Evolutionary conservation across 768 basidiomycete genomes (phyloP).

Genomic region (Lactifluus echinatus): DNA sequence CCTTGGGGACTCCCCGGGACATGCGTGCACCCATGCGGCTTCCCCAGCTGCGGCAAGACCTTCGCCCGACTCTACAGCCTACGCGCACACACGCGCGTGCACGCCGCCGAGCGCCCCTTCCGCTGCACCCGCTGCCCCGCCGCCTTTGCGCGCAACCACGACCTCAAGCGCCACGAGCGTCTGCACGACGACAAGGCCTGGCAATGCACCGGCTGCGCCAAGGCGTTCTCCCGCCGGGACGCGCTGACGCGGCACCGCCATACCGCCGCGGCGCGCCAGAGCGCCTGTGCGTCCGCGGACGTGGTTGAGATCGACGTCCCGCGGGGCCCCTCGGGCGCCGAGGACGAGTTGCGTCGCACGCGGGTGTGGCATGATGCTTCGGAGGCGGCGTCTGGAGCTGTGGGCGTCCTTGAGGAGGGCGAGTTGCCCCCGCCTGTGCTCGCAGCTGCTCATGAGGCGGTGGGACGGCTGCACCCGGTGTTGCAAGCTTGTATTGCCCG

Average conservation of each 20-base stretch:
- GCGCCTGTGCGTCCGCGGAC: conserved; percentile 46
- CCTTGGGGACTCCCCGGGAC: conserved; percentile 39
- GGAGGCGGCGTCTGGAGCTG: conserved; percentile 19
- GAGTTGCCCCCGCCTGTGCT: conserved; percentile 17
- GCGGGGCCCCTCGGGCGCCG: conserved; percentile 34
- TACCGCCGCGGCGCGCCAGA: conserved; percentile 40
- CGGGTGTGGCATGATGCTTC: conserved; percentile 60
- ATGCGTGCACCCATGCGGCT: conserved; percentile 74
- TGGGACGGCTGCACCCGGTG: conserved; percentile 14
- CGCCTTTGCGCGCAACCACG: conserved; percentile 71
- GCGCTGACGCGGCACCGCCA: conserved; percentile 75
- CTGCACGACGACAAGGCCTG: conserved; percentile 66
- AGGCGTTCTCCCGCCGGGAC: conserved; percentile 68
- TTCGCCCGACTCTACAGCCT: conserved; percentile 64
- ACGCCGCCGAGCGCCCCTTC: conserved; percentile 56
- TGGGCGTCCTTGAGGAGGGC: conserved; percentile 18
- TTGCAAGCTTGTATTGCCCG: conserved; percentile 16
- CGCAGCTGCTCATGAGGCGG: conserved; percentile 16
- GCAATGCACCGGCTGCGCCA: conserved; percentile 66
- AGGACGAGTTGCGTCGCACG: conserved; percentile 43
- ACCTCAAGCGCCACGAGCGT: conserved; percentile 68
- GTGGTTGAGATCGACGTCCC: conserved; percentile 46
- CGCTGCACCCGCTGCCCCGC: conserved; percentile 59
- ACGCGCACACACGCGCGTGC: conserved; percentile 61
- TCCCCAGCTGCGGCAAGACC: conserved; percentile 53